Base-by-base conservation (phyloP, 1,139 yeast species). In the Barnettozyma hawaiiensis region DNA sequence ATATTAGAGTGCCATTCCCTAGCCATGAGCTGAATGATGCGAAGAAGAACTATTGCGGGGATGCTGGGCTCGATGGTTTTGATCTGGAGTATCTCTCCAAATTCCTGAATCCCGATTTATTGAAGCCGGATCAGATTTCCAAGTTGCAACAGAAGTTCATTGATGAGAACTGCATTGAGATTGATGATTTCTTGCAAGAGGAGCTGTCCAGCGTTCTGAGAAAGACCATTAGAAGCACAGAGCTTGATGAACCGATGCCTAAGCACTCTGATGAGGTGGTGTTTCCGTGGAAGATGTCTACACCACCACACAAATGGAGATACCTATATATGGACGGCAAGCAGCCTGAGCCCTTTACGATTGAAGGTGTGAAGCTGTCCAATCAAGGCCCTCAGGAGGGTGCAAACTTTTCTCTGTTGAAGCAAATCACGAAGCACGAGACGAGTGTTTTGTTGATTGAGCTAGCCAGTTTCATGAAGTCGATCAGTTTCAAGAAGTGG, bases 291-390 rank as follows among this genome's bases (percentile, higher is more conserved):
- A 80, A 84, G 51, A 72, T 90, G 38, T 94, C 97, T 0, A 77
- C 85, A 33, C 97, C 98, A 14, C 95, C 97, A 9, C 97, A 90
- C 60, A 89, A 94, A 59, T 92, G 87, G 64, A 70, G 97, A 49
- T 94, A 73, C 61, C 63, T 89, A 71, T 92, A 87, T 59, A 71
- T 90, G 36, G 94, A 85, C 57, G 92, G 90, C n/a, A 75, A 67
- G 44, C 53, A 67, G 27, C 55, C 53, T 14, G 65, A 63, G 39
- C 51, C 56, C 31, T 52, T 59, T 35, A 59, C 57, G 19, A 52
- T 55, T 5, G 64, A 62, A 15, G 60, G 64, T 11, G 61, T 67
- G 29, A 52, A 55, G 5, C 42, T 48, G 8, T 50, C 66, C 8
- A 70, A 68, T 45, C 66, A 56, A 15, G 74, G 70, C 1, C 70